These are phyloP conservation scores for Neonectria hederae DNA, from an alignment of 2,329 filamentous ascomycete genomes.

Conservation along the genomic window DNA sequence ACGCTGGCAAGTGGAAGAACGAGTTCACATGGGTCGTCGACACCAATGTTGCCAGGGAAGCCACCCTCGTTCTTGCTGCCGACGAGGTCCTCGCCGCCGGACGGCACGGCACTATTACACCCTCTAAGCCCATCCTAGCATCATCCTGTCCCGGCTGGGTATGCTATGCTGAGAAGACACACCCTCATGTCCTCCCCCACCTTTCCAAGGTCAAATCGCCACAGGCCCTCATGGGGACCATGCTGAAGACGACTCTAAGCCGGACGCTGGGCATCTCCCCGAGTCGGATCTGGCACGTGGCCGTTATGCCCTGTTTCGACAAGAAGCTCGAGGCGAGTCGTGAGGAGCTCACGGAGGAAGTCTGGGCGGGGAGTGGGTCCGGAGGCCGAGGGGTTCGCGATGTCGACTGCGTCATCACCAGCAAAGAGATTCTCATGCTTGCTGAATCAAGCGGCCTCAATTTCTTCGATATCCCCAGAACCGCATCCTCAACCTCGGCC, in stretches of 20 bases:
- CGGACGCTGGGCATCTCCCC: conserved; percentile 76
- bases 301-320: conserved; percentile 98
- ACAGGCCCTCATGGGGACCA: conserved; percentile 88
- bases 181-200: conserved; percentile 91
- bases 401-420: conserved; percentile 98
- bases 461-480: conserved; percentile 76
- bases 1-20: conserved; percentile 76
- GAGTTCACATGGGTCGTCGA: conserved; percentile 91
- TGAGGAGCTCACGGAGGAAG: conserved; percentile 85
- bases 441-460: conserved; percentile 81
- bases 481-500: conserved; percentile 58
- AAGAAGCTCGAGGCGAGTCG: conserved; percentile 98
- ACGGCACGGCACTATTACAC: conserved; percentile 31
- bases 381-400: conserved; percentile 75
- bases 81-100: conserved; percentile 69
- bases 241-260: conserved; percentile 87
- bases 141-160: conserved; percentile 98
- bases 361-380: conserved; percentile 68
- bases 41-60: conserved; percentile 84
- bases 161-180: conserved; percentile 98
- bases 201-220: conserved; percentile 92
- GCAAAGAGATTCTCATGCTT: conserved; percentile 91
- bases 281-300: conserved; percentile 89
- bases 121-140: conserved; percentile 74
- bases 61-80: conserved; percentile 81